Percentiles rank a stretch among this genome's conserved stretches.
These are phyloP conservation scores for Torrubiella hemipterigena DNA, from an alignment of 2,329 filamentous ascomycete genomes.

Conservation along the genomic window DNA sequence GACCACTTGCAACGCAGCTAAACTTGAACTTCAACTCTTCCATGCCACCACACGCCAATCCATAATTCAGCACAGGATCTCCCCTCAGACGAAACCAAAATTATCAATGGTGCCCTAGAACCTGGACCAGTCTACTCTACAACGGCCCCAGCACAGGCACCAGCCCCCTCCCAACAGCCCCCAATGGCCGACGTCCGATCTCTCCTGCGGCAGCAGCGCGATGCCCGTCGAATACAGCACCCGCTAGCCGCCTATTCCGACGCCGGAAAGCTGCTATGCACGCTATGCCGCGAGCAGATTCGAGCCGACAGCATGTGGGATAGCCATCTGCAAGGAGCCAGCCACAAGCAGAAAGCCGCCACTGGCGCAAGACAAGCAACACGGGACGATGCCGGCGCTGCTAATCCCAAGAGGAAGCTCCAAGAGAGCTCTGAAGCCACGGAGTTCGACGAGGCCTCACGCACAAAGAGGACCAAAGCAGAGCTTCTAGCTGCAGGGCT, in stretches of 20 bases:
- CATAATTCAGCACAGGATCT: too few species aligned
- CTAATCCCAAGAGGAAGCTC: constrained; percentile 20
- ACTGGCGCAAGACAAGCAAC: constrained; percentile 8
- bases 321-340: constrained; percentile 34
- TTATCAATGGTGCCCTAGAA: too few species aligned
- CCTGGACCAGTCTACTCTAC: too few species aligned
- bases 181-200: constrained; percentile 72
- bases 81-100: too few species aligned
- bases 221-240: constrained; percentile 60
- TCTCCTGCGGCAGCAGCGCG: constrained; percentile 66
- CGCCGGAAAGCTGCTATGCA: constrained; percentile 55
- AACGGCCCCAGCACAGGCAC: too few species aligned
- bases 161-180: too few species aligned
- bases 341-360: constrained; percentile 11
- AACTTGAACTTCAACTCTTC: constrained; percentile 3
- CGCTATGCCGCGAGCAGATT: constrained; percentile 50
- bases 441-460: constrained; percentile 20
- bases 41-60: constrained; percentile 3
- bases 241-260: constrained; percentile 57
- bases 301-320: constrained; percentile 60
- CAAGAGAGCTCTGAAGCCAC: constrained; percentile 22
- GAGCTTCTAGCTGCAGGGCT: constrained; percentile 15
- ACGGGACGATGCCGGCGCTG: constrained; percentile 8
- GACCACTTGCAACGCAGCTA: constrained; percentile 3
- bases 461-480: constrained; percentile 34